Evolutionary conservation across 208 protist species (phyloP), one percentile per base, ranked within the genome.

Genomic region (Acanthamoeba castellanii): DNA sequence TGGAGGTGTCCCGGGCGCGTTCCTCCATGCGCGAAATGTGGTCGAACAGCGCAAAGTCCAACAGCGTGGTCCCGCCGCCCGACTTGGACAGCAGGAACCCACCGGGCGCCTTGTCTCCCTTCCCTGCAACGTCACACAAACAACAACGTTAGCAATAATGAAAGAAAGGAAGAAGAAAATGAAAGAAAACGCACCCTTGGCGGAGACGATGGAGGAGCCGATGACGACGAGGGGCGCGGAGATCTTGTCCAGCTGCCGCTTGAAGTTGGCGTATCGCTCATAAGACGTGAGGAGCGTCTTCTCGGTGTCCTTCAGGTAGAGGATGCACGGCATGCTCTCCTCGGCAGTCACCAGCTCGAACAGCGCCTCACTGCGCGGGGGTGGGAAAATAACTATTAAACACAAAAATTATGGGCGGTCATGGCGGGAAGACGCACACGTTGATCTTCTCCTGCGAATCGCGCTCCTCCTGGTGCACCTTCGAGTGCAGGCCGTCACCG

Each of bases 21-120:
- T 94, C 91, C 55, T 94, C 91, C 34, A 94, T 85, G 91, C 91
- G 91, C 30, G 66, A 87, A 14, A 94, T 85, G 30, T 94, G 91
- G 45, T 94, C 91, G 50, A 84, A 78, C 50, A 94, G 72, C 50
- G 91, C 72, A 66, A 94, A 94, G 70, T 94, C 91, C 13, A 94
- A 37, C 37, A 94, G 72, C 18, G 91, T 84, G 18, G 91, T 61
- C 72, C 59, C 52, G 6, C 91, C 91, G 18, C 72, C 72, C 8
- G 91, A 94, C 66, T 92, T 92, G 57, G 87, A 92, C 25, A 92
- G 66, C 25, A 92, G 87, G 66, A 92, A 92, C 7, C 87, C 66
- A n/a, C 82, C 82, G 18, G 87, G 87, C 22, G 64, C 61, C 87
- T 92, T 92, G 34, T 92, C 87, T 52, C 87, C 87, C 61, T 92